Percentiles rank a stretch among this genome's conserved stretches.
phyloP scores from a whole-genome alignment of 2,329 filamentous ascomycete species.

The Cytospora schulzeri region DNA sequence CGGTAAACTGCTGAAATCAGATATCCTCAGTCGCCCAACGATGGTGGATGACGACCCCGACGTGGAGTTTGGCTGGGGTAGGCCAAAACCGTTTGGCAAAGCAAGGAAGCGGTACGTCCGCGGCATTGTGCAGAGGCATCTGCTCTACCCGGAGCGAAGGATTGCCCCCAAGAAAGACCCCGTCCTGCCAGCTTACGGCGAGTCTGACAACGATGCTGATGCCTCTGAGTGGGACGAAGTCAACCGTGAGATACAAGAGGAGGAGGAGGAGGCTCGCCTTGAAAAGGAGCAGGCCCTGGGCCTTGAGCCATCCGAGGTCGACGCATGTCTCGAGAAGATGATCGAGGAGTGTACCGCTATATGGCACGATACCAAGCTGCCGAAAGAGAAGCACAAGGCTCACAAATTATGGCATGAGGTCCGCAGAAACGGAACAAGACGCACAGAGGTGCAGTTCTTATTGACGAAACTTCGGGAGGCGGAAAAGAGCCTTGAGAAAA shows the following conservation, averaged over 20 bases:
- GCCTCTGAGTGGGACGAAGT: slow-evolving; percentile 39
- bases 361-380: slow-evolving; percentile 63
- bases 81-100: slow-evolving; percentile 38
- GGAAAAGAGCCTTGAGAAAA: slow-evolving; percentile 56
- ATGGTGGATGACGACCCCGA: slow-evolving; percentile 9
- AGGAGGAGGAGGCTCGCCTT: slow-evolving; percentile 43
- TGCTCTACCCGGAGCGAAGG: slow-evolving; percentile 33
- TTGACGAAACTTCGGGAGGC: slow-evolving; percentile 45
- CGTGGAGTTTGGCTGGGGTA: slow-evolving; percentile 35
- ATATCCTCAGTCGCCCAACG: slow-evolving; percentile 16
- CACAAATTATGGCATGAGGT: slow-evolving; percentile 63
- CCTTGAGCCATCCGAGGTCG: slow-evolving; percentile 51
- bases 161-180: slow-evolving; percentile 38
- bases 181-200: slow-evolving; percentile 53
- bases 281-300: slow-evolving; percentile 26
- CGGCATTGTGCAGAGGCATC: slow-evolving; percentile 43
- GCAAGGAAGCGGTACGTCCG: slow-evolving; percentile 50
- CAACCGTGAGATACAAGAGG: slow-evolving; percentile 60
- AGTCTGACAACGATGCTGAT: slow-evolving; percentile 52
- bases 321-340: slow-evolving; percentile 54
- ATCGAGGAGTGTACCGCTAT: slow-evolving; percentile 51
- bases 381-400: slow-evolving; percentile 58
- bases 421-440: slow-evolving; percentile 45
- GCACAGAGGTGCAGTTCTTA: slow-evolving; percentile 47
- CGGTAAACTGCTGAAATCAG: slow-evolving; percentile 32